phyloP scores from a whole-genome alignment of 495 filamentous ascomycete genomes.

The Margaritispora aquatica region DNA sequence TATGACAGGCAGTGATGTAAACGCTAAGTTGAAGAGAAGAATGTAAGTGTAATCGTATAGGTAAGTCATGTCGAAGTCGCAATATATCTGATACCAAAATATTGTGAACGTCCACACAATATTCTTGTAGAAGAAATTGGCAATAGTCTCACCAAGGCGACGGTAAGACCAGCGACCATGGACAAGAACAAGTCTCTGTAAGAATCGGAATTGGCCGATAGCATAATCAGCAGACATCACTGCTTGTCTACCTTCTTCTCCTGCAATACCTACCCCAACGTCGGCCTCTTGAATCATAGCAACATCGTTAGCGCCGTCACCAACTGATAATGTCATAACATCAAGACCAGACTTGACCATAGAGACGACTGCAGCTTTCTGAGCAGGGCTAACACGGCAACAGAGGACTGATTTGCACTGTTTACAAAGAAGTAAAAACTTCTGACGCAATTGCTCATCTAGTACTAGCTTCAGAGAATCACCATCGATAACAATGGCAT shows the following conservation, averaged over 20 bases:
- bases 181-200: constrained; percentile 86
- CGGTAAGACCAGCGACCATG: constrained; percentile 97
- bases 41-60: constrained; percentile 98
- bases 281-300: constrained; percentile 99
- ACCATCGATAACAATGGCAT: constrained; percentile 96
- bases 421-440: constrained; percentile 93
- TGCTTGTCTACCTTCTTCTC: constrained; percentile 92
- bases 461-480: constrained; percentile 90
- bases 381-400: constrained; percentile 93
- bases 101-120: constrained; percentile 96
- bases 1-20: constrained; percentile 92
- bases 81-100: constrained; percentile 97
- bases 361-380: constrained; percentile 94
- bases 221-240: constrained; percentile 99
- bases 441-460: constrained; percentile 73
- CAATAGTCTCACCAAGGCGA: constrained; percentile 84
- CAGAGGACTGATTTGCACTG: constrained; percentile 96
- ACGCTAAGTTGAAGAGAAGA: constrained; percentile 90
- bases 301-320: constrained; percentile 97
- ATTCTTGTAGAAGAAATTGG: constrained; percentile 99
- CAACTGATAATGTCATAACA: constrained; percentile 95
- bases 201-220: constrained; percentile 94
- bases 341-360: constrained; percentile 93
- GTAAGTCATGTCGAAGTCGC: constrained; percentile 92
- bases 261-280: constrained; percentile 96